Evolutionary conservation across 2,329 filamentous ascomycete genomes (phyloP).

Genomic region (Metarhizium robertsii): DNA sequence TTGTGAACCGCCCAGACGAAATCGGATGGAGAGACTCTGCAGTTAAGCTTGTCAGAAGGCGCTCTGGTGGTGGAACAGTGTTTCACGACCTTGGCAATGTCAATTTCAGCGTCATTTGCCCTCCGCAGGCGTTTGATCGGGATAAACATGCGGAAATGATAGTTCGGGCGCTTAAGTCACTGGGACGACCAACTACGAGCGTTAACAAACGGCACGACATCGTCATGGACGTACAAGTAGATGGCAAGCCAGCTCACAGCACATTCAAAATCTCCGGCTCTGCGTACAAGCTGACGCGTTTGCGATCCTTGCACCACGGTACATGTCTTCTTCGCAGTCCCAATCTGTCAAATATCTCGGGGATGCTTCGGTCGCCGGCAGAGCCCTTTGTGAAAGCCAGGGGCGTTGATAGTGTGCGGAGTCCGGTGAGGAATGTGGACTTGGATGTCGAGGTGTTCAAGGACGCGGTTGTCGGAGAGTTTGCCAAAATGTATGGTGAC

Average conservation of each 20-base stretch:
- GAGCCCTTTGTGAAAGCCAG: constrained; percentile 67
- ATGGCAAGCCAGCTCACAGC: constrained; percentile 6
- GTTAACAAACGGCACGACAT: constrained; percentile 95
- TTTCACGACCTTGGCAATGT: constrained; percentile 91
- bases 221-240: constrained; percentile 48
- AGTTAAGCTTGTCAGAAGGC: constrained; percentile 63
- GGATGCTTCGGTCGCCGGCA: constrained; percentile 69
- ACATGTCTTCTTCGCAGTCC: constrained; percentile 77
- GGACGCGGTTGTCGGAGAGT: constrained; percentile 53
- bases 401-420: constrained; percentile 87
- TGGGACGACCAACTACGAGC: constrained; percentile 50
- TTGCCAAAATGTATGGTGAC: constrained; percentile 54
- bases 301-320: constrained; percentile 81
- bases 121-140: constrained; percentile 65
- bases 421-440: constrained; percentile 70
- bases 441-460: constrained; percentile 39
- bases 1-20: constrained; percentile 11
- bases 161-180: constrained; percentile 61
- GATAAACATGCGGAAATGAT: constrained; percentile 91
- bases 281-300: constrained; percentile 82
- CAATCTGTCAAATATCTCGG: constrained; percentile 59
- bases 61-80: constrained; percentile 84
- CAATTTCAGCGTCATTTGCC: constrained; percentile 89
- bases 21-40: constrained; percentile 16
- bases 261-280: constrained; percentile 83